Evolutionary conservation across 2,329 filamentous ascomycete genomes (phyloP).

Genomic region (Calonectria multiphialidica): DNA sequence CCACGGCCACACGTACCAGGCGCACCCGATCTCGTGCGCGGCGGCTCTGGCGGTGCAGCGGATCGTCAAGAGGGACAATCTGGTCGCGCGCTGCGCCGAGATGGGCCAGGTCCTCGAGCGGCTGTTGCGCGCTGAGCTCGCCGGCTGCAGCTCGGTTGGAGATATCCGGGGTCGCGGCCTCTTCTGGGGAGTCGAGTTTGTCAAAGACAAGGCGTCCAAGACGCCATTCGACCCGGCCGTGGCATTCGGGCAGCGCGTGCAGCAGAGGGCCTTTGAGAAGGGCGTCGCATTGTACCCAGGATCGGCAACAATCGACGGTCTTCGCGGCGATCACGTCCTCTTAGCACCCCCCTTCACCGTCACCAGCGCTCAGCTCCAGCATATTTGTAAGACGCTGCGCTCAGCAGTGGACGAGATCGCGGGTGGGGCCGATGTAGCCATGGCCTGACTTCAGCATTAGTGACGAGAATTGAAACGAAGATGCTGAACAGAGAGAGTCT

Average conservation of each 20-base stretch:
- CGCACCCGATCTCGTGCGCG: constrained; percentile 52
- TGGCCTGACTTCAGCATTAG: constrained; percentile 6
- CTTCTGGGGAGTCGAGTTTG: constrained; percentile 62
- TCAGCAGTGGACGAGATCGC: constrained; percentile 31
- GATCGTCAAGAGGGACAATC: constrained; percentile 50
- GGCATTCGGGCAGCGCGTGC: constrained; percentile 44
- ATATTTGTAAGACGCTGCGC: constrained; percentile 24
- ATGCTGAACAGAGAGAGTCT: not conserved
- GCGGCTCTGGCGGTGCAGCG: constrained; percentile 55
- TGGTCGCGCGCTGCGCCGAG: constrained; percentile 39
- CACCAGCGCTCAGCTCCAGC: constrained; percentile 47
- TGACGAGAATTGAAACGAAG: constrained; percentile 2
- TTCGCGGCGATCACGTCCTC: constrained; percentile 77
- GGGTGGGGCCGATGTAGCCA: constrained; percentile 1
- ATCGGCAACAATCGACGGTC: constrained; percentile 69
- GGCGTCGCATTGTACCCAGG: constrained; percentile 71
- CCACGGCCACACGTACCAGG: constrained; percentile 69
- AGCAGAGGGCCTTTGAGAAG: constrained; percentile 45
- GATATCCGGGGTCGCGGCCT: constrained; percentile 43
- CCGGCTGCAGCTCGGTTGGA: constrained; percentile 8
- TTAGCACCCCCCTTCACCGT: constrained; percentile 78
- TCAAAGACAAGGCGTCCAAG: constrained; percentile 50
- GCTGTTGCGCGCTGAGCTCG: constrained; percentile 1
- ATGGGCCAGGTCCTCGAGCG: constrained; percentile 20
- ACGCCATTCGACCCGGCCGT: constrained; percentile 48